Base-by-base conservation (phyloP, 805 yeast species). In the Metschnikowia henanensis region DNA sequence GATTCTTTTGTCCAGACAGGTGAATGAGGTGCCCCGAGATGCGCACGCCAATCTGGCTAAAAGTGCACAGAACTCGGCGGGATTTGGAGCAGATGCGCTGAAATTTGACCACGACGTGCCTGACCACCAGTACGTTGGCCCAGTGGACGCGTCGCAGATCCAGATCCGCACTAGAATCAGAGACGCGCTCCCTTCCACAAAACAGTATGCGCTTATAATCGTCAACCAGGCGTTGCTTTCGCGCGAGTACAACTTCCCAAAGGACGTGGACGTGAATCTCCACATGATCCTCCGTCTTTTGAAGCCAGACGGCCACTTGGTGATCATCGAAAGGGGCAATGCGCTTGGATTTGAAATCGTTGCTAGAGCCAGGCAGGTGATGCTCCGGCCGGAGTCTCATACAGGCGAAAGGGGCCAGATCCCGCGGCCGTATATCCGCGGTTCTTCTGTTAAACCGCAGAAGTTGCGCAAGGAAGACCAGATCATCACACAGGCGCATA, bases 341-440 rank as follows among this genome's bases (percentile, higher is more conserved):
- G 88, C 97, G 0, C 58, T 82, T 25, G 98, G 98, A 0, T 88
- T 88, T 59, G 99, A 94, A 64, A 73, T 81, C 3, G 76, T 90
- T 45, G 95, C 96, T 0, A 73, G 97, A 41, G 97, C 97, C 4
- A 75, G 99, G 57, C 97, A 92, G 61, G 66, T 88, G 4, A 80
- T 89, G 77, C 68, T 92, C n/a, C 79, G 98, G 53, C 97, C 97
- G 0, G 95, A 85, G 53, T 76, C 79, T 5, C 72, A 72, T 52
- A 71, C 64, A 6, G 63, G 65, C 10, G 85, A 81, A 51, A 59
- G 65, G 30, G 84, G 84, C 0, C 83, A 83, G 56, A 74, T 81
- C 25, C 90, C 94, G 25, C 70, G 90, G 53, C 85, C 87, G 1
- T 86, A 82, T 64, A 69, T 75, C 30, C 71, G 76, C 28, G 82